phyloP scores from a whole-genome alignment of 192 early-diverging fungal species.

The Phlyctochytrium bullatum region DNA sequence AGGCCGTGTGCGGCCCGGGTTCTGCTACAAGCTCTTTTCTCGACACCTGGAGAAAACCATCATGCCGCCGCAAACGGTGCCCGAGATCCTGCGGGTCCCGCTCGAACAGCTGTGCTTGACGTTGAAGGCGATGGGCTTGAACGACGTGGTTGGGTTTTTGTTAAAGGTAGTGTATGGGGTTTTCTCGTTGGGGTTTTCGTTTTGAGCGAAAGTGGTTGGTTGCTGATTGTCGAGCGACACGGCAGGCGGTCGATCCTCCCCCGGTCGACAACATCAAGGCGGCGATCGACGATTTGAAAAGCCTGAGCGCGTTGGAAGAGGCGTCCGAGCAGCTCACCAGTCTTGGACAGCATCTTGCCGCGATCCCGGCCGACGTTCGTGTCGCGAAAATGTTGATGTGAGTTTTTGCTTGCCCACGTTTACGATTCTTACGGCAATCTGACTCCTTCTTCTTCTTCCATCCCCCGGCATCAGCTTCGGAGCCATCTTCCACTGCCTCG shows the following conservation, averaged over 20 bases:
- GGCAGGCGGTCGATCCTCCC: constrained; percentile 43
- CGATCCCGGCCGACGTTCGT: constrained; percentile 41
- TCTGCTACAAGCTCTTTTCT: constrained; percentile 59
- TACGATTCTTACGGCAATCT: too few species aligned
- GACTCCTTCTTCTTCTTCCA: background rate
- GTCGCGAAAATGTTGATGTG: constrained; percentile 48
- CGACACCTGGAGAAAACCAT: constrained; percentile 24
- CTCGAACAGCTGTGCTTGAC: constrained; percentile 83
- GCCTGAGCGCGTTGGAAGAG: constrained; percentile 36
- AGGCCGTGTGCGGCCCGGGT: constrained; percentile 74
- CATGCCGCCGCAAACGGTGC: constrained; percentile 55
- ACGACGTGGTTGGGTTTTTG: constrained; percentile 33
- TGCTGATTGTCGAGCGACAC: too few species aligned
- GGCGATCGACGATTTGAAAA: constrained; percentile 28
- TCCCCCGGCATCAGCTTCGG: constrained; percentile 21
- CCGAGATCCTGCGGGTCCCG: constrained; percentile 80
- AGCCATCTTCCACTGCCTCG: constrained; percentile 44
- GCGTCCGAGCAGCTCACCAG: constrained; percentile 26
- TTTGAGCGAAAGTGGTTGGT: too few species aligned
- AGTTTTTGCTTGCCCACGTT: constrained; percentile 15
- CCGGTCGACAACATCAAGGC: constrained; percentile 23
- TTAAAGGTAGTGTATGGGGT: constrained; percentile 21
- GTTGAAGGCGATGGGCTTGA: constrained; percentile 43
- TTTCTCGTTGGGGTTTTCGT: too few species aligned
- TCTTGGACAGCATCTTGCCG: constrained; percentile 40